Percentiles rank a stretch among this genome's conserved stretches.
These are phyloP conservation scores for Suillus placidus DNA, from an alignment of 768 basidiomycete genomes.

Conservation along the genomic window DNA sequence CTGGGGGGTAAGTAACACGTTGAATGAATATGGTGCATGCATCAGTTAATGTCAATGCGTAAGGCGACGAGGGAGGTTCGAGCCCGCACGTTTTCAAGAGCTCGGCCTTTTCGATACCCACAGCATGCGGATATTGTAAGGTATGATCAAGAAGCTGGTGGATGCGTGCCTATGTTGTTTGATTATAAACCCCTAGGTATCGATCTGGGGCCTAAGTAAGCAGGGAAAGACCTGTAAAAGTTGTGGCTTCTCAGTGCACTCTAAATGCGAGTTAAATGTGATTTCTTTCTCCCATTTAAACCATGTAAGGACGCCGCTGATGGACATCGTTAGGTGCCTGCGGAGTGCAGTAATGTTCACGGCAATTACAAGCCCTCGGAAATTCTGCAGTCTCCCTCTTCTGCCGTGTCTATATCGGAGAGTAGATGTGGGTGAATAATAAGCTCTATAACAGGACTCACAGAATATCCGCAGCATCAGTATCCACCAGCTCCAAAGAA, in stretches of 20 bases:
- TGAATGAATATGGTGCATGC: constrained; percentile 16
- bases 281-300: not conserved
- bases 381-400: constrained; percentile 28
- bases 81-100: constrained; percentile 82
- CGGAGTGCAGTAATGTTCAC: constrained; percentile 54
- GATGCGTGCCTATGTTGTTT: constrained; percentile 10
- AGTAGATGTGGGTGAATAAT: constrained; percentile 24
- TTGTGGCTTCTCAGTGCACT: constrained; percentile 79
- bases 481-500: constrained; percentile 10
- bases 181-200: constrained; percentile 48
- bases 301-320: not conserved
- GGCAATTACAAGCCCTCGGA: constrained; percentile 30
- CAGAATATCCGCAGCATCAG: constrained; percentile 7
- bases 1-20: constrained; percentile 57
- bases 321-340: constrained; percentile 57
- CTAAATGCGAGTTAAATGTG: constrained; percentile 87
- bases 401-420: constrained; percentile 37
- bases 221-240: constrained; percentile 83
- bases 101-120: constrained; percentile 84
- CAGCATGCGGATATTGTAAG: constrained; percentile 81
- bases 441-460: constrained; percentile 11
- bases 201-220: constrained; percentile 87
- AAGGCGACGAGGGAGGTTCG: constrained; percentile 75
- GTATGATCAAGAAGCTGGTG: constrained; percentile 38
- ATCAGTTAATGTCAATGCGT: constrained; percentile 10